Evolutionary conservation across 2,329 filamentous ascomycete genomes (phyloP).

Genomic region (Phoma herbarum): DNA sequence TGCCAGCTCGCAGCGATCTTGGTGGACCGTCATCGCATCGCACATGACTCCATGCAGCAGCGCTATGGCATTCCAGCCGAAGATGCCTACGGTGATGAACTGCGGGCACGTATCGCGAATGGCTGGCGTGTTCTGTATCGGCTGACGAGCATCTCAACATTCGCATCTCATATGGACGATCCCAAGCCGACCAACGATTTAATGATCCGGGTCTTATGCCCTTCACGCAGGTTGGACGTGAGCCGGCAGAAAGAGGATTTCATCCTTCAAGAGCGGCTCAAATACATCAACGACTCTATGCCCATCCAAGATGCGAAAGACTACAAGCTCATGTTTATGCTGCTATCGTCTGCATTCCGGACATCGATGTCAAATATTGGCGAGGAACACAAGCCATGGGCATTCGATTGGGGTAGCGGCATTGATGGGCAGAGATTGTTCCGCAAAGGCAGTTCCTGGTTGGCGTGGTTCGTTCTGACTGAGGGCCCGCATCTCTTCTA

Average conservation of each 20-base stretch:
- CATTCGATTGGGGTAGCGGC: slow-evolving; percentile 42
- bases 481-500: slow-evolving; percentile 45
- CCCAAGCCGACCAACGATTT: slow-evolving; percentile 24
- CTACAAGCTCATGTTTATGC: slow-evolving; percentile 44
- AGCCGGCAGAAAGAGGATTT: slow-evolving; percentile 31
- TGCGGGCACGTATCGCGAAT: slow-evolving; percentile 40
- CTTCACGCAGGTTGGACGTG: slow-evolving; percentile 30
- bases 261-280: slow-evolving; percentile 31
- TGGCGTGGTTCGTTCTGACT: slow-evolving; percentile 45
- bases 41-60: slow-evolving; percentile 27
- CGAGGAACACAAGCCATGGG: slow-evolving; percentile 36
- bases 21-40: slow-evolving; percentile 41
- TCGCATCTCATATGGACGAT: slow-evolving; percentile 19
- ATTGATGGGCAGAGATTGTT: slow-evolving; percentile 38
- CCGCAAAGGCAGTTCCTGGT: slow-evolving; percentile 41
- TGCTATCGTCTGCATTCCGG: slow-evolving; percentile 41
- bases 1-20: slow-evolving; percentile 42
- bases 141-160: slow-evolving; percentile 40
- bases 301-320: slow-evolving; percentile 33
- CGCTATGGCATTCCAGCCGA: slow-evolving; percentile 43
- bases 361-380: slow-evolving; percentile 38
- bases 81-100: slow-evolving; percentile 39
- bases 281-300: slow-evolving; percentile 31
- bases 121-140: slow-evolving; percentile 41
- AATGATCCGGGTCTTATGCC: slow-evolving; percentile 25